These are phyloP conservation scores for Scheffersomyces insectosa DNA, from an alignment of 1,139 yeast species.

Conservation along the genomic window DNA sequence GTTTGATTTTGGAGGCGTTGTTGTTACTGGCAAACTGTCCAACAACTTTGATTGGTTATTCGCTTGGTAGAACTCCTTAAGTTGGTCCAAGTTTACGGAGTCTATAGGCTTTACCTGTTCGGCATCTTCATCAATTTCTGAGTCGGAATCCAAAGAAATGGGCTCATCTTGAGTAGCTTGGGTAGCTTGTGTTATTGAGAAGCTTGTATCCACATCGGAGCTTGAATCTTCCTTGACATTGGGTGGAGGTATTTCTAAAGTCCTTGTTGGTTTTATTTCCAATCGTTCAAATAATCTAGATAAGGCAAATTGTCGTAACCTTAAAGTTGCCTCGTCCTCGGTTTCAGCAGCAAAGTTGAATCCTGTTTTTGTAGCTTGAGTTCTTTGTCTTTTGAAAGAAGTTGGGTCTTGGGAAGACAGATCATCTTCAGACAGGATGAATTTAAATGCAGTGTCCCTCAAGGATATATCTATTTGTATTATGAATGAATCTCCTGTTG, in stretches of 20 bases:
- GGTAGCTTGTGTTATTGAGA: not conserved
- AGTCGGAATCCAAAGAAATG: constrained; percentile 9
- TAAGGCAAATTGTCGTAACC: constrained; percentile 60
- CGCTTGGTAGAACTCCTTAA: constrained; percentile 71
- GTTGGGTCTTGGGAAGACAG: constrained; percentile 2
- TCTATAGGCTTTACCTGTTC: constrained; percentile 28
- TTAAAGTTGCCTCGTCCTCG: constrained; percentile 50
- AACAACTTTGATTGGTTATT: constrained; percentile 56
- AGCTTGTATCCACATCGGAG: not conserved
- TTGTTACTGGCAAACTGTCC: constrained; percentile 59
- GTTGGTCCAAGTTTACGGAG: constrained; percentile 66
- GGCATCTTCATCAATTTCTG: constrained; percentile 14
- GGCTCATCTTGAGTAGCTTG: constrained; percentile 4
- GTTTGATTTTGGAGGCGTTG: constrained; percentile 53
- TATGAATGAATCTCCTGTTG: constrained; percentile 72
- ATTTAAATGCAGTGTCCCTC: constrained; percentile 49
- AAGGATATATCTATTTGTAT: constrained; percentile 66
- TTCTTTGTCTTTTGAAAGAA: constrained; percentile 12
- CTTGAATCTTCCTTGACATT: not conserved
- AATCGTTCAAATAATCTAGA: constrained; percentile 57
- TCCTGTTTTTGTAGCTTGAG: constrained; percentile 11
- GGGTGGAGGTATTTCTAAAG: constrained; percentile 5
- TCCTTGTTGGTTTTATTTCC: constrained; percentile 12
- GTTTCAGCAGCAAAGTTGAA: constrained; percentile 47
- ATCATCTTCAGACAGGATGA: constrained; percentile 5